phyloP scores from a whole-genome alignment of 2,329 filamentous ascomycete species.

The Gliomastix tumulicola region DNA sequence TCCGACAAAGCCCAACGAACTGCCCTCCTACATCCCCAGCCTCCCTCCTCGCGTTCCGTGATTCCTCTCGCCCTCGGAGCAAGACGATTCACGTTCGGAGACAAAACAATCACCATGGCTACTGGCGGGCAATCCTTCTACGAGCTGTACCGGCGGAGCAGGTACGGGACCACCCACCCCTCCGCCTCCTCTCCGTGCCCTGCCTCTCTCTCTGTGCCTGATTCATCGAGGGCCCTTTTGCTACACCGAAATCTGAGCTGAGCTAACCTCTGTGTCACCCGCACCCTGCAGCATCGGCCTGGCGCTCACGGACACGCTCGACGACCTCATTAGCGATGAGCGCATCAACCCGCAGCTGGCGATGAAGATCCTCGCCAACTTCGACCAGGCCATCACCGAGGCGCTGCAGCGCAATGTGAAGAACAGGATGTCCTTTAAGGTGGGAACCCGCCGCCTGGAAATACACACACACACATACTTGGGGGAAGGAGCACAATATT shows the following conservation, averaged over 20 bases:
- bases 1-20: too few relatives aligned
- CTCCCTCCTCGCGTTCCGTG: too few relatives aligned
- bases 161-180: slow-evolving; percentile 50
- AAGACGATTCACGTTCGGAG: too few relatives aligned
- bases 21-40: too few relatives aligned
- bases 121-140: slow-evolving; percentile 59
- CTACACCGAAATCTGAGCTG: slow-evolving; percentile 13
- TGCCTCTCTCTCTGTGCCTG: too few relatives aligned
- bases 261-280: slow-evolving; percentile 12
- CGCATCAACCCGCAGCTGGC: slow-evolving; percentile 96
- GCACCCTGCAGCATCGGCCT: slow-evolving; percentile 74
- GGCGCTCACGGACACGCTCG: slow-evolving; percentile 91
- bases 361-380: slow-evolving; percentile 96
- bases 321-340: slow-evolving; percentile 89
- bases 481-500: too few relatives aligned
- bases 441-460: slow-evolving; percentile 29
- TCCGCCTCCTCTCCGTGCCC: slow-evolving; percentile 13
- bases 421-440: slow-evolving; percentile 89
- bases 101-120: too few relatives aligned
- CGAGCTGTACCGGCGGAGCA: slow-evolving; percentile 97
- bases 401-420: slow-evolving; percentile 90
- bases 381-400: slow-evolving; percentile 89
- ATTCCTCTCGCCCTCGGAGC: too few relatives aligned
- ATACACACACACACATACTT: too few relatives aligned
- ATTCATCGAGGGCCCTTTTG: not conserved